These are phyloP conservation scores for Populus davidiana DNA, from an alignment of 345 rosid genomes.

Conservation along the genomic window DNA sequence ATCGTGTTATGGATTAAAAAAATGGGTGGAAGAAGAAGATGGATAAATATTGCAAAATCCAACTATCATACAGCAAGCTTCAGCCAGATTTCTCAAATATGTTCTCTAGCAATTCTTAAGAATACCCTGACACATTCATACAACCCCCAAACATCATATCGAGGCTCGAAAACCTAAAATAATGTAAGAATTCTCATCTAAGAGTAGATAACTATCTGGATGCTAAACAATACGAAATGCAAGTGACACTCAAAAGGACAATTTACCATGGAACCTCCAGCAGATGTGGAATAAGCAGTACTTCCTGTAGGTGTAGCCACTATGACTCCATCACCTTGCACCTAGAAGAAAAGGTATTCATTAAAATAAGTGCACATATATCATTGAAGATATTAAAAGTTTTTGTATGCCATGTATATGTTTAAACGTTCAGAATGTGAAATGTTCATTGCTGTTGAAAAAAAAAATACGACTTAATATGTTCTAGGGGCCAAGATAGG, in stretches of 20 bases:
- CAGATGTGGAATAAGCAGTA: constrained; percentile 97
- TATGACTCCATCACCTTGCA: constrained; percentile 98
- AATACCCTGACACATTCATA: neutral
- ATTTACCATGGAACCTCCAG: constrained; percentile 98
- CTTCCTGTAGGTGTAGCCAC: constrained; percentile 99
- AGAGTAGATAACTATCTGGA: neutral
- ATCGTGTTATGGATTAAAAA: neutral
- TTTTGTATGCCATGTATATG: neutral
- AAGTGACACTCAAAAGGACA: neutral
- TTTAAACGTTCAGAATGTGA: constrained; percentile 10
- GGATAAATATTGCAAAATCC: neutral
- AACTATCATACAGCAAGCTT: neutral
- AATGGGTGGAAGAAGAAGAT: neutral
- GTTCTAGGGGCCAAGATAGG: neutral
- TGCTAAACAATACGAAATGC: neutral
- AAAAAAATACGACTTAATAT: neutral
- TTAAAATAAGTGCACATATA: constrained; percentile 8
- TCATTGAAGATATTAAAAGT: neutral
- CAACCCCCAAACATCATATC: neutral
- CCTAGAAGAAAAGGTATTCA: constrained; percentile 42
- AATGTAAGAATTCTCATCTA: neutral
- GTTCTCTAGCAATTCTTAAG: neutral
- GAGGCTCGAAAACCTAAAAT: neutral
- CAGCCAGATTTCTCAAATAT: neutral
- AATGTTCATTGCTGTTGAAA: neutral